Conservation (phyloP, 2,329 filamentous ascomycete species). For the Phoma sp. region DNA sequence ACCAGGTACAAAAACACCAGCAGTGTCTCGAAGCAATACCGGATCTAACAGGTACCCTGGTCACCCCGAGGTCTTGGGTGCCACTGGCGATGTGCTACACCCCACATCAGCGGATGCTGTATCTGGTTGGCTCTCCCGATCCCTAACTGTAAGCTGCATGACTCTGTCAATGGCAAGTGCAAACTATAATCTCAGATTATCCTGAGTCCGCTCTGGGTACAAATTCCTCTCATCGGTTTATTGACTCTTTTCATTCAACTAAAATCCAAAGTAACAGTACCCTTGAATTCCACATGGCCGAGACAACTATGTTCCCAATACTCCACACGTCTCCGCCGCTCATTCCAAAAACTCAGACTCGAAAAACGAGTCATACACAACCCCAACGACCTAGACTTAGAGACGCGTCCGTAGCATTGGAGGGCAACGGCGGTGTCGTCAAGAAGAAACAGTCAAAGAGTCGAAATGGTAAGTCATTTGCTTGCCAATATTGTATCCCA, state of each 20-base stretch:
- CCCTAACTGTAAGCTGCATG: conserved; percentile 10
- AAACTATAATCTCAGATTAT: neutral
- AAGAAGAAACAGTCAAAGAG: conserved; percentile 78
- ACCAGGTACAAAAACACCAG: conserved; percentile 9
- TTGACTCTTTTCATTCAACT: neutral
- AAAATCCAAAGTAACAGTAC: conserved; percentile 19
- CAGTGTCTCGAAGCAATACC: conserved; percentile 23
- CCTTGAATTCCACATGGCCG: conserved; percentile 29
- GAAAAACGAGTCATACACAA: neutral
- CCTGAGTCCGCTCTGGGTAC: conserved; percentile 13
- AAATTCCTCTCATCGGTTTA: neutral
- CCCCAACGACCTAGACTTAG: conserved; percentile 31
- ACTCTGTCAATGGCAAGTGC: conserved; percentile 5
- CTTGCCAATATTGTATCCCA: neutral
- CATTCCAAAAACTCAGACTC: neutral
- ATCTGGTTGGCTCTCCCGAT: conserved; percentile 9
- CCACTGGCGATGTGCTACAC: conserved; percentile 27
- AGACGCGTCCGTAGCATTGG: conserved; percentile 30
- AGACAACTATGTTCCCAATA: neutral
- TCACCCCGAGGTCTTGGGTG: conserved; percentile 61
- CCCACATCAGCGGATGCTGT: conserved; percentile 57
- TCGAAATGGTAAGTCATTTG: conserved; percentile 67
- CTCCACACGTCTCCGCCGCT: conserved; percentile 1
- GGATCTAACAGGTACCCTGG: conserved; percentile 51
- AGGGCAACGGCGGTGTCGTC: conserved; percentile 50